These are phyloP conservation scores for Candida stauntonica DNA, from an alignment of 805 yeast species.

Conservation along the genomic window DNA sequence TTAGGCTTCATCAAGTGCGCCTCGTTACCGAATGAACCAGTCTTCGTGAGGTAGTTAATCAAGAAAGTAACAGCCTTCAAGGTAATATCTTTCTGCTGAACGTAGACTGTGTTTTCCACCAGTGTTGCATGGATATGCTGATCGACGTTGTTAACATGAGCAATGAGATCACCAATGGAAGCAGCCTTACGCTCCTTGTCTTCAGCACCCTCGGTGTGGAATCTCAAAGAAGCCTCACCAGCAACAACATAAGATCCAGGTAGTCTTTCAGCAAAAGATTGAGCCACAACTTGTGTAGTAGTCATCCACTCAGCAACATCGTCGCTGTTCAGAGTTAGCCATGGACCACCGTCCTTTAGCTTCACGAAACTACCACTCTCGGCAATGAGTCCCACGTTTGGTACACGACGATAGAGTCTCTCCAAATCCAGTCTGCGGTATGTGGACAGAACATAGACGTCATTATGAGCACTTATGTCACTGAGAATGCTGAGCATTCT, in stretches of 20 bases:
- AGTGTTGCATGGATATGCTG: conserved; percentile 70
- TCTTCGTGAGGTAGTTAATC: conserved; percentile 34
- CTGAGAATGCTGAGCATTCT: conserved; percentile 52
- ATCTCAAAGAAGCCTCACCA: conserved; percentile 72
- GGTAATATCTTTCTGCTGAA: conserved; percentile 61
- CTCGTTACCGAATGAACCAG: conserved; percentile 14
- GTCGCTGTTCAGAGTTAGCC: conserved; percentile 17
- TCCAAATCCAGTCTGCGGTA: conserved; percentile 62
- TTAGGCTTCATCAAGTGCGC: conserved; percentile 30
- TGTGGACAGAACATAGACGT: conserved; percentile 68
- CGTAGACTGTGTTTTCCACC: conserved; percentile 62
- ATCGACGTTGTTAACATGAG: conserved; percentile 70
- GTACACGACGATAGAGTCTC: conserved; percentile 59
- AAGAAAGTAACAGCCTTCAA: conserved; percentile 53
- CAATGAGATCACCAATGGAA: conserved; percentile 77
- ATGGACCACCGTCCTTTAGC: conserved; percentile 38
- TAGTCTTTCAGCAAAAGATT: conserved; percentile 64
- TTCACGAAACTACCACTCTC: conserved; percentile 85
- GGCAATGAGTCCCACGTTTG: conserved; percentile 77
- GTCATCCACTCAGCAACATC: conserved; percentile 50
- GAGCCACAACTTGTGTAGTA: conserved; percentile 49
- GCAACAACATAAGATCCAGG: conserved; percentile 73
- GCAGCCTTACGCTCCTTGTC: conserved; percentile 60
- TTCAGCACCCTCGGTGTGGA: conserved; percentile 68
- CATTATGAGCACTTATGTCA: conserved; percentile 52